Base-by-base conservation (phyloP, 2,329 filamentous ascomycete species). In the Dothiorella sarmentorum region DNA sequence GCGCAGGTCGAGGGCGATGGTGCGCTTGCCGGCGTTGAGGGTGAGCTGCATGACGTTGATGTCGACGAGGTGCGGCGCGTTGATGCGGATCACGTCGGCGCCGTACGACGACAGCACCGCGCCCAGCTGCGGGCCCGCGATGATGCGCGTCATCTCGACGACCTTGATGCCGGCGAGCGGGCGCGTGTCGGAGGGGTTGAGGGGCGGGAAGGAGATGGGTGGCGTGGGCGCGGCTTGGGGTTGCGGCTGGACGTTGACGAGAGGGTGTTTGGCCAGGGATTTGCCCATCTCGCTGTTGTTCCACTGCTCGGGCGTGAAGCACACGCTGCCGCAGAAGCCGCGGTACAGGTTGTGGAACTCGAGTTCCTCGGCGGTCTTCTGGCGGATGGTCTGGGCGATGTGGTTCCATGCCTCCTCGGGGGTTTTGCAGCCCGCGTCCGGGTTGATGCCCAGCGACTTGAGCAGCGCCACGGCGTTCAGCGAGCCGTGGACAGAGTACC, bases 401-500 rank as follows among this genome's bases (percentile, higher is more conserved):
- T 58, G 56, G 31, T 58, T 29, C 31, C 33, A 58, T 24, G 56
- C 56, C 44, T 70, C 66, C 17, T 66, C 66, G 20, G 66, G 65
- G 2, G 66, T 67, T 24, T 64, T 65, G 27, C 67, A 62, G 47
- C 62, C 65, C 4, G 52, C 63, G 52, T 67, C 62, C 0, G 72
- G 68, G 53, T 78, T 68, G 51, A 82, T 72, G 4, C 77, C 78
- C 42, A 82, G 75, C n/a, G 76, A 73, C 24, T 69, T 63, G 1
- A 82, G 71, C 0, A 77, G 76, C 2, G 73, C 71, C 2, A 67
- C 65, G 0, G 78, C 75, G 33, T 79, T 66, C 43, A 82, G 69
- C 0, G 76, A 80, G 4, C 80, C 80, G 56, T 82, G 78, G 0
- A 83, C 69, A 10, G 78, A 78, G 64, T 80, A 83, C 76, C 77